Evolutionary conservation across 352 stramenopile genomes (phyloP).

Genomic region (Phytophthora pisi): DNA sequence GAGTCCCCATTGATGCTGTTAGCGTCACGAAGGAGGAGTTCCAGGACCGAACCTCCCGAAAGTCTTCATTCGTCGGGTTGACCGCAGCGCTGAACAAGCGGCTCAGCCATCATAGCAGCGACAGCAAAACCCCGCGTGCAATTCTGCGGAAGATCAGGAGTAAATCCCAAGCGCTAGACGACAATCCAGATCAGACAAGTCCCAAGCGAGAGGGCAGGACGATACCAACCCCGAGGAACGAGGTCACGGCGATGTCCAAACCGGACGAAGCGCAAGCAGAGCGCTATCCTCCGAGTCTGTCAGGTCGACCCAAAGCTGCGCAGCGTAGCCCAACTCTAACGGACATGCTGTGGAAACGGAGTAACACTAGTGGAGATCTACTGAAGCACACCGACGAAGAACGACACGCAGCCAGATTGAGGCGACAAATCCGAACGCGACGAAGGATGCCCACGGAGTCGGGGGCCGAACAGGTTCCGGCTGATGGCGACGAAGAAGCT

Average conservation of each 20-base stretch:
- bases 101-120: not conserved
- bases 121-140: not conserved
- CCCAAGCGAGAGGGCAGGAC: not conserved
- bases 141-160: not conserved
- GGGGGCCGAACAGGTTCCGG: not conserved
- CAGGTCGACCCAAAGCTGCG: slow-evolving; percentile 3
- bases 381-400: slow-evolving; percentile 1
- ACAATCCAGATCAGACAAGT: not conserved
- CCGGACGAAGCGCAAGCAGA: not conserved
- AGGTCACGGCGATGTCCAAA: not conserved
- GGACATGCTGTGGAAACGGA: slow-evolving; percentile 18
- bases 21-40: not conserved
- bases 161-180: not conserved
- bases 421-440: not conserved
- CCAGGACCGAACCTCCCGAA: not conserved
- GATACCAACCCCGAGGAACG: not conserved
- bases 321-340: slow-evolving; percentile 4
- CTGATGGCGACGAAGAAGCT: not conserved
- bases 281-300: slow-evolving; percentile 3
- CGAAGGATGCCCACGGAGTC: not conserved
- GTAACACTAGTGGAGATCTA: slow-evolving; percentile 1
- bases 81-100: not conserved
- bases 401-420: not conserved
- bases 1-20: not conserved
- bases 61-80: not conserved